phyloP scores from a whole-genome alignment of 2,329 filamentous ascomycete genomes.

The Ceratocystis colombiana region DNA sequence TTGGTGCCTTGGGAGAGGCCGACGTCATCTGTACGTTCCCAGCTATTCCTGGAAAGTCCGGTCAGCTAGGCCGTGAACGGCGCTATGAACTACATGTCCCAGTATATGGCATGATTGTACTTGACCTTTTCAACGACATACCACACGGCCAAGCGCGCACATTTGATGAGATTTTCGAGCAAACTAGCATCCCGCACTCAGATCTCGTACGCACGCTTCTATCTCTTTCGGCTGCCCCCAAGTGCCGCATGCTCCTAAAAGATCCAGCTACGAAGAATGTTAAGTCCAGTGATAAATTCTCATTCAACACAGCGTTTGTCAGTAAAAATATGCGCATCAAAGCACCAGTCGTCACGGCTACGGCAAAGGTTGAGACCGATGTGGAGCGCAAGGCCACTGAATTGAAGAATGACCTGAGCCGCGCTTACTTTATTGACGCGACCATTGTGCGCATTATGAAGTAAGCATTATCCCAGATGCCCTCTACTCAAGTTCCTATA shows the following conservation, averaged over 20 bases:
- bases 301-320: conserved; percentile 70
- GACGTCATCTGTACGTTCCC: conserved; percentile 76
- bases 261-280: conserved; percentile 69
- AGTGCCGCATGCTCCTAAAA: conserved; percentile 71
- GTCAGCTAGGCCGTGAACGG: conserved; percentile 50
- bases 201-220: conserved; percentile 72
- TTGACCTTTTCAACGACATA: conserved; percentile 81
- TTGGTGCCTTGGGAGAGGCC: conserved; percentile 60
- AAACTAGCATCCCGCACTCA: conserved; percentile 63
- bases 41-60: conserved; percentile 58
- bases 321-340: conserved; percentile 83
- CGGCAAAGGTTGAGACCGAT: conserved; percentile 74
- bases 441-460: conserved; percentile 78
- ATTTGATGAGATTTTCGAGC: conserved; percentile 70
- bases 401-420: conserved; percentile 62
- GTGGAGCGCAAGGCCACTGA: conserved; percentile 61
- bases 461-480: conserved; percentile 42
- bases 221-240: conserved; percentile 71
- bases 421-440: conserved; percentile 62
- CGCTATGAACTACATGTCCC: conserved; percentile 86
- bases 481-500: neutral
- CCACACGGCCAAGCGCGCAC: conserved; percentile 36
- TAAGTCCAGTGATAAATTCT: conserved; percentile 66
- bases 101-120: conserved; percentile 82
- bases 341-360: conserved; percentile 69